Evolutionary conservation across 169 alveolate genomes (phyloP).

Genomic region (Miamiensis avidus): DNA sequence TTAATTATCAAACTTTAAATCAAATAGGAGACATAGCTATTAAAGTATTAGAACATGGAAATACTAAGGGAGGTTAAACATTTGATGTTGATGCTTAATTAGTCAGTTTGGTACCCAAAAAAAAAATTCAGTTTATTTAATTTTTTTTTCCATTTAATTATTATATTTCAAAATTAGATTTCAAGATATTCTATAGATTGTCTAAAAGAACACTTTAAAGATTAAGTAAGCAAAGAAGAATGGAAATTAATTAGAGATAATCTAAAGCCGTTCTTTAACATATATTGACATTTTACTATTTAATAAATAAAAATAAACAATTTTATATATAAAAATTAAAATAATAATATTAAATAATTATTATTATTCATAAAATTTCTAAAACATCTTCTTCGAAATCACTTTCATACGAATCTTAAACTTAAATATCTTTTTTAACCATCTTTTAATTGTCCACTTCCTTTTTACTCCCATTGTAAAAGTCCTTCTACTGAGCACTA

Average conservation of each 20-base stretch:
- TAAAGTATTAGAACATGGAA: slow-evolving; percentile 87
- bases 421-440: too few species aligned
- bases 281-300: neutral
- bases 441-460: too few species aligned
- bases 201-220: slow-evolving; percentile 94
- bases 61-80: slow-evolving; percentile 94
- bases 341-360: too few species aligned
- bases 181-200: slow-evolving; percentile 95
- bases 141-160: too few species aligned
- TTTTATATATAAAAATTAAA: too few species aligned
- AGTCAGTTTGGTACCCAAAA: slow-evolving; percentile 74
- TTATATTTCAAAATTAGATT: slow-evolving; percentile 50
- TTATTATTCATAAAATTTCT: too few species aligned
- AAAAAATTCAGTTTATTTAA: neutral
- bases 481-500: too few species aligned
- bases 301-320: too few species aligned
- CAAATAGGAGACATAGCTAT: slow-evolving; percentile 69
- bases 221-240: slow-evolving; percentile 93
- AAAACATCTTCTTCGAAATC: too few species aligned
- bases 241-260: slow-evolving; percentile 91
- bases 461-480: too few species aligned
- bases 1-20: too few species aligned
- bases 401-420: too few species aligned
- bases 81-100: slow-evolving; percentile 89
- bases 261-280: slow-evolving; percentile 12